Conservation (phyloP, 2,329 filamentous ascomycete genomes). For the Sporothrix pallida region DNA sequence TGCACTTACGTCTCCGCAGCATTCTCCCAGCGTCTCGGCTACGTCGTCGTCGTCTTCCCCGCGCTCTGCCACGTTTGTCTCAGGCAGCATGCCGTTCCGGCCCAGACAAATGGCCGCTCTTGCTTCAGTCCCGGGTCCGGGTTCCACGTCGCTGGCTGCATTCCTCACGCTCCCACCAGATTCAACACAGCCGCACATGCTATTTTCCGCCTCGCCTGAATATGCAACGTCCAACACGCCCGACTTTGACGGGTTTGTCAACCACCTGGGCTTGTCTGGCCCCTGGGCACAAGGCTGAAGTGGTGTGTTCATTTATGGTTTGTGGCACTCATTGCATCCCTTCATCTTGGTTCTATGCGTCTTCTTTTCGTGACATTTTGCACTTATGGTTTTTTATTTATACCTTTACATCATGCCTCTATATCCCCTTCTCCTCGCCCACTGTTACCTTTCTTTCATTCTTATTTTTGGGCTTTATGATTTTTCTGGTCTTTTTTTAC, state of each 20-base stretch:
- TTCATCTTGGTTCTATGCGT: neutral
- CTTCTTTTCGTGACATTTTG: neutral
- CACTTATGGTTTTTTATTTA: neutral
- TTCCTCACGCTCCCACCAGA: neutral
- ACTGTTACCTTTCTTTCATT: constrained; percentile 7
- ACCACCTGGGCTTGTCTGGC: constrained; percentile 21
- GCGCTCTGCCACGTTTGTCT: constrained; percentile 28
- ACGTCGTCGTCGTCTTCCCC: constrained; percentile 32
- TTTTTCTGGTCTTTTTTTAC: neutral
- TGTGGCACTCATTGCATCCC: neutral
- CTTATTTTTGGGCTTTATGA: neutral
- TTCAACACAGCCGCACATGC: neutral
- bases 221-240: neutral
- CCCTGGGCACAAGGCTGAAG: neutral
- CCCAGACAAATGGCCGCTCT: neutral
- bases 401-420: neutral
- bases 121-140: constrained; percentile 10
- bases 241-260: constrained; percentile 26
- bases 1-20: constrained; percentile 28
- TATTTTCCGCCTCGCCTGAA: neutral
- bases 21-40: constrained; percentile 16
- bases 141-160: neutral
- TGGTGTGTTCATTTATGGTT: neutral
- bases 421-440: neutral
- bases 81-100: constrained; percentile 8